These are phyloP conservation scores for Suillus subaureus DNA, from an alignment of 768 basidiomycete species.

Conservation along the genomic window DNA sequence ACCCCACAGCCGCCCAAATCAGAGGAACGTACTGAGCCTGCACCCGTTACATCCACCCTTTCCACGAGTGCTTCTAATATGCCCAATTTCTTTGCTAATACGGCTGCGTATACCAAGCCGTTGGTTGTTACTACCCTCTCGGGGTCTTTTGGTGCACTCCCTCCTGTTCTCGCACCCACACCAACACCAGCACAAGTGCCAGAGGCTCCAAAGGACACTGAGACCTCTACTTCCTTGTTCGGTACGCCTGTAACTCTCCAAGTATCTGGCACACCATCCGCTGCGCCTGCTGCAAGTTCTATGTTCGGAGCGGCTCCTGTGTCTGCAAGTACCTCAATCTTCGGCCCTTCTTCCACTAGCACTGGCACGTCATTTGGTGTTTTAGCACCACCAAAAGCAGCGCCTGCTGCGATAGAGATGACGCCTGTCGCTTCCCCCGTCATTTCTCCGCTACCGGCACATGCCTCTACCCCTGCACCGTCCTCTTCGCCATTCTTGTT, in stretches of 20 bases:
- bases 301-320: constrained; percentile 10
- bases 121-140: constrained; percentile 17
- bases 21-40: constrained; percentile 17
- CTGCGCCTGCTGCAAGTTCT: constrained; percentile 11
- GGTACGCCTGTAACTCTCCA: constrained; percentile 9
- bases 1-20: constrained; percentile 26
- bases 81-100: constrained; percentile 68
- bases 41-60: constrained; percentile 14
- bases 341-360: constrained; percentile 14
- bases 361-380: constrained; percentile 16
- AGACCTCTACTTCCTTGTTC: constrained; percentile 16
- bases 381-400: not conserved
- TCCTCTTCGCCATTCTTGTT: constrained; percentile 31
- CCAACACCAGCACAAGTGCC: constrained; percentile 5
- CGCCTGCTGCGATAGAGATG: constrained; percentile 20
- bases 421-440: constrained; percentile 17
- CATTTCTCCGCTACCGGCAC: constrained; percentile 4
- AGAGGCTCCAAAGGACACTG: constrained; percentile 14
- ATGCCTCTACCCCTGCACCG: constrained; percentile 11
- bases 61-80: constrained; percentile 31
- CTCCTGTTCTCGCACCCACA: constrained; percentile 19
- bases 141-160: constrained; percentile 27
- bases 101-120: constrained; percentile 48
- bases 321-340: constrained; percentile 12
- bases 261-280: constrained; percentile 5